Evolutionary conservation across 768 basidiomycete genomes (phyloP).

Genomic region (Pleurotus tuoliensis): DNA sequence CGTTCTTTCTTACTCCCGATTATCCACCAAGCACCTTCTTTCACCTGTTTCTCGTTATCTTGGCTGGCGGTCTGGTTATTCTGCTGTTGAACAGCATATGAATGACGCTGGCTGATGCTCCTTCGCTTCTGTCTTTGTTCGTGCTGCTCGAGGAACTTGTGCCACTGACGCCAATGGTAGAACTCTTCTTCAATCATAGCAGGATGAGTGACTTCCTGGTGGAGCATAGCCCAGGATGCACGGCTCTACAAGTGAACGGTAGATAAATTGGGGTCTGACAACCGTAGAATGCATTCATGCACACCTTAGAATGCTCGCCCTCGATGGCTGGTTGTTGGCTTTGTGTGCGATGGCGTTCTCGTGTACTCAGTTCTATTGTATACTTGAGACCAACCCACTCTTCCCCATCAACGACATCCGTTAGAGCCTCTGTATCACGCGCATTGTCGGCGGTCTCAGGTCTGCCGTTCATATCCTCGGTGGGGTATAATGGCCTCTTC

Average conservation of each 20-base stretch:
- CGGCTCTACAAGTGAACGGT: conserved; percentile 26
- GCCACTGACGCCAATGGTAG: conserved; percentile 42
- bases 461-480: conserved; percentile 16
- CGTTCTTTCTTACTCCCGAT: neutral
- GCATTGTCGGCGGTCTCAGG: neutral
- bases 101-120: conserved; percentile 2
- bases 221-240: conserved; percentile 42
- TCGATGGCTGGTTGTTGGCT: conserved; percentile 20
- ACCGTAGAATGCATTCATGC: neutral
- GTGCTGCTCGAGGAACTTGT: conserved; percentile 34
- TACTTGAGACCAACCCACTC: conserved; percentile 45
- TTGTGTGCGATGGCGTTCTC: conserved; percentile 29
- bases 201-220: conserved; percentile 32
- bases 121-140: conserved; percentile 28
- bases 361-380: conserved; percentile 35
- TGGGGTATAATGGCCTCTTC: conserved; percentile 29
- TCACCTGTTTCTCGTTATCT: too few relatives aligned
- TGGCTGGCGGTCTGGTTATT: neutral
- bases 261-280: neutral
- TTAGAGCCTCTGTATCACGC: neutral
- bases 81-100: neutral
- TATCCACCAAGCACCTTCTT: conserved; percentile 5
- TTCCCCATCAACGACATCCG: conserved; percentile 19
- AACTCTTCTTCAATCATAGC: conserved; percentile 38
- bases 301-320: conserved; percentile 36